Evolutionary conservation across 2,329 filamentous ascomycete species (phyloP).

Genomic region (Colletotrichum spinosum): DNA sequence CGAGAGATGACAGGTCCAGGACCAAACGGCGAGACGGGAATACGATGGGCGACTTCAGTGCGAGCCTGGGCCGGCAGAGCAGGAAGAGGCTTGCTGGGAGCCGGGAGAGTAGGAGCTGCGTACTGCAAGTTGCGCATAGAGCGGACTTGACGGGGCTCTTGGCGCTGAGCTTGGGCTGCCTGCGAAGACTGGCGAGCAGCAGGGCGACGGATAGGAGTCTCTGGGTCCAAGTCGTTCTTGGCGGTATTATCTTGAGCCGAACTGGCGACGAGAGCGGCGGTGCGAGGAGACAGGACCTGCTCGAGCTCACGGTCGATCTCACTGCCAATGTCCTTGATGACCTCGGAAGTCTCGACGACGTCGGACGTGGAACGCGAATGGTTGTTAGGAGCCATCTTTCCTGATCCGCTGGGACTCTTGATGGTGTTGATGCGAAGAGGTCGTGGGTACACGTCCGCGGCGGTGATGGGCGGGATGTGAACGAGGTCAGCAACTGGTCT

Average conservation of each 20-base stretch:
- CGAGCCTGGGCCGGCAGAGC: slow-evolving; percentile 7
- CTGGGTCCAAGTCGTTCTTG: not conserved
- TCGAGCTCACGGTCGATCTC: slow-evolving; percentile 31
- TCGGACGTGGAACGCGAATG: not conserved
- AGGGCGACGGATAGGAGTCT: slow-evolving; percentile 26
- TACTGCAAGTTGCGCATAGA: slow-evolving; percentile 15
- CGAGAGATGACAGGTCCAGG: slow-evolving; percentile 5
- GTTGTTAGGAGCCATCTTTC: not conserved
- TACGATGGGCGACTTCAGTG: not conserved
- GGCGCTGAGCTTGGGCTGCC: too few species aligned
- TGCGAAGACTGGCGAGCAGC: too few species aligned
- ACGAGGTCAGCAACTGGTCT: slow-evolving; percentile 17
- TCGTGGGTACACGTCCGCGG: slow-evolving; percentile 22
- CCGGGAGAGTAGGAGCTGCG: slow-evolving; percentile 12
- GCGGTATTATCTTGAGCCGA: not conserved
- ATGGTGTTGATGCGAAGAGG: slow-evolving; percentile 26
- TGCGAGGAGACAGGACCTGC: slow-evolving; percentile 18
- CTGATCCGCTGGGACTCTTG: slow-evolving; percentile 19
- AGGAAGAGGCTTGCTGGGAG: slow-evolving; percentile 32
- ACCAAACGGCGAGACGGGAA: slow-evolving; percentile 6
- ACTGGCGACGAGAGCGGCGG: not conserved
- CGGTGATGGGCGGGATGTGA: slow-evolving; percentile 19
- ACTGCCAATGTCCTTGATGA: slow-evolving; percentile 32
- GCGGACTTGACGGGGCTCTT: slow-evolving; percentile 11
- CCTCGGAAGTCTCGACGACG: slow-evolving; percentile 17